phyloP scores from a whole-genome alignment of 2,329 filamentous ascomycete species.

The Penicillium psychrosexuale region DNA sequence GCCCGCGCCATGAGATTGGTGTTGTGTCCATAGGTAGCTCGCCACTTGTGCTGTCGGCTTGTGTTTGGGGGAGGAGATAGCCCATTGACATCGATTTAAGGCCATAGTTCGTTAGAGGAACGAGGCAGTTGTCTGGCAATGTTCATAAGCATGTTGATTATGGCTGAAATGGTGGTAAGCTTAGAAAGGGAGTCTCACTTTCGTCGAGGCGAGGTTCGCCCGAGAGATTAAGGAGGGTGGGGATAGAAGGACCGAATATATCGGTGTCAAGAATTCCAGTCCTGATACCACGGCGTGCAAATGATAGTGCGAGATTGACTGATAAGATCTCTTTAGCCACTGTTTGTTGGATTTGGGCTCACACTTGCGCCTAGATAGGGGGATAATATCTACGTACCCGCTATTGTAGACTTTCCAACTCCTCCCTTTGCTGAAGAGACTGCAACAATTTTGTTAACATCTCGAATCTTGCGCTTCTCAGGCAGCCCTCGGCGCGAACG shows the following conservation, averaged over 20 bases:
- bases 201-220: constrained; percentile 73
- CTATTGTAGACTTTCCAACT: constrained; percentile 95
- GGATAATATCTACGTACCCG: constrained; percentile 53
- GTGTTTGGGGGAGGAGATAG: constrained; percentile 63
- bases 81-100: constrained; percentile 99
- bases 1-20: constrained; percentile 88
- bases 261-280: constrained; percentile 91
- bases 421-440: constrained; percentile 96
- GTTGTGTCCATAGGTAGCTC: constrained; percentile 50
- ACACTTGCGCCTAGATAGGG: background rate
- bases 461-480: constrained; percentile 72
- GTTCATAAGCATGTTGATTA: constrained; percentile 9
- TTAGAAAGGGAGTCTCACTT: constrained; percentile 53
- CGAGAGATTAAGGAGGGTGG: constrained; percentile 78
- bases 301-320: constrained; percentile 79
- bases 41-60: constrained; percentile 25
- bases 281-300: constrained; percentile 76
- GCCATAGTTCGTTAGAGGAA: constrained; percentile 90
- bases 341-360: background rate
- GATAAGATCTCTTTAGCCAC: background rate
- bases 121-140: constrained; percentile 53
- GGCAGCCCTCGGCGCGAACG: constrained; percentile 78
- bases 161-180: background rate
- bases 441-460: constrained; percentile 90
- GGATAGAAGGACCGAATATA: constrained; percentile 94